A percentile compares a stretch with the other conserved stretches of the same genome.
These are phyloP conservation scores for Umbelopsis ramanniana DNA, from an alignment of 192 early-diverging fungal species.

Conservation along the genomic window DNA sequence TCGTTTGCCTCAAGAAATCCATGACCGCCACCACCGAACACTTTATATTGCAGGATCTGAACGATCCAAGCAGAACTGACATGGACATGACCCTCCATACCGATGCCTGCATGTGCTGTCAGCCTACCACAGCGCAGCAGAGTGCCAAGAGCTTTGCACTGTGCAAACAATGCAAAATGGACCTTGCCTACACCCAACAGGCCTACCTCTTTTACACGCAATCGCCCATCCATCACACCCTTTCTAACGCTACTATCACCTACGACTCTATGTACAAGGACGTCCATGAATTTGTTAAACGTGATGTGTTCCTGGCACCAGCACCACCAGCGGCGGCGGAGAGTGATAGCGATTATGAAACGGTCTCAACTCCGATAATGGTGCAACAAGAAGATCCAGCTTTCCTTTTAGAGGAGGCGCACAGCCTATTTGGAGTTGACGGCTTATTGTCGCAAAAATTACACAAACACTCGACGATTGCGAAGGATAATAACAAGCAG, in stretches of 20 bases:
- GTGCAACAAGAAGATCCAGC: slow-evolving; percentile 25
- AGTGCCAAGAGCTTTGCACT: slow-evolving; percentile 25
- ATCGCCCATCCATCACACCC: slow-evolving; percentile 42
- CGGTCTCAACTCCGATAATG: slow-evolving; percentile 20
- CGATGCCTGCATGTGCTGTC: slow-evolving; percentile 26
- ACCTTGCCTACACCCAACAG: not conserved
- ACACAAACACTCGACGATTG: slow-evolving; percentile 5
- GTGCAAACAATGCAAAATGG: slow-evolving; percentile 25
- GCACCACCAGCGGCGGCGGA: slow-evolving; percentile 3
- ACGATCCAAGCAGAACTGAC: not conserved
- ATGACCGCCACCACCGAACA: slow-evolving; percentile 26
- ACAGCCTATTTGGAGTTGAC: slow-evolving; percentile 24
- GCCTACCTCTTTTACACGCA: slow-evolving; percentile 13
- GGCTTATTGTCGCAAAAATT: slow-evolving; percentile 19
- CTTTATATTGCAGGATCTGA: slow-evolving; percentile 25
- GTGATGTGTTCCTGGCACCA: slow-evolving; percentile 23
- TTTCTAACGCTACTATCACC: slow-evolving; percentile 42
- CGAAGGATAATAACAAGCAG: not conserved
- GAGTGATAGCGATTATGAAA: slow-evolving; percentile 23
- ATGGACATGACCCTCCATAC: slow-evolving; percentile 12
- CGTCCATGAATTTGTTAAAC: not conserved
- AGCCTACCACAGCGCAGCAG: slow-evolving; percentile 20
- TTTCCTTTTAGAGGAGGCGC: slow-evolving; percentile 22
- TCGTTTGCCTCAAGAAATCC: slow-evolving; percentile 23
- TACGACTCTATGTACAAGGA: slow-evolving; percentile 33